Percentiles rank a stretch among this genome's conserved stretches.
phyloP scores from a whole-genome alignment of 2,329 filamentous ascomycete species.

The Aspergillaceae sp. region DNA sequence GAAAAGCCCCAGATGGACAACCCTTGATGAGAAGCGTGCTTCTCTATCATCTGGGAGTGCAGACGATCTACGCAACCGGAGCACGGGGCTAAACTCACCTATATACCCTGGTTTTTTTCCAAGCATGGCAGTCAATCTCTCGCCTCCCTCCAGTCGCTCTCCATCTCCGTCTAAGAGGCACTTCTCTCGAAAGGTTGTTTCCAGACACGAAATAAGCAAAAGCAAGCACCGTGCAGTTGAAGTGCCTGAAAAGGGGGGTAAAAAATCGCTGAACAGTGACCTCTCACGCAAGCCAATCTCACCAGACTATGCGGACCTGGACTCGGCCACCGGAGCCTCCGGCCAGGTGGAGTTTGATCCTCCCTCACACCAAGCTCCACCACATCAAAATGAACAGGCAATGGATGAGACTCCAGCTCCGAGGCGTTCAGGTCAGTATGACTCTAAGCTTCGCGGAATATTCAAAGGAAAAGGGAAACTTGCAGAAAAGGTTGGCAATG shows the following conservation, averaged over 20 bases:
- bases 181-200: conserved; percentile 31
- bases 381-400: conserved; percentile 16
- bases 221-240: conserved; percentile 34
- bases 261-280: conserved; percentile 9
- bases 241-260: conserved; percentile 4
- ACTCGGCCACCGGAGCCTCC: conserved; percentile 4
- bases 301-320: conserved; percentile 6
- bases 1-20: conserved; percentile 29
- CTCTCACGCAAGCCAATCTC: conserved; percentile 9
- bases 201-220: conserved; percentile 32
- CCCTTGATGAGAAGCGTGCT: conserved; percentile 47
- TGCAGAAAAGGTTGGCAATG: conserved; percentile 61
- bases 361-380: conserved; percentile 17
- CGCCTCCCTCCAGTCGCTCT: conserved; percentile 54
- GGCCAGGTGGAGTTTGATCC: conserved; percentile 21
- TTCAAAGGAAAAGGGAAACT: conserved; percentile 65
- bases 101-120: conserved; percentile 42
- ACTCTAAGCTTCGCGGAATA: conserved; percentile 61
- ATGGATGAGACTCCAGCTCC: conserved; percentile 19
- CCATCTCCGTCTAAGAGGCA: conserved; percentile 57
- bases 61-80: conserved; percentile 24
- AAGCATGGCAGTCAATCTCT: conserved; percentile 54
- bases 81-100: conserved; percentile 36
- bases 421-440: conserved; percentile 28
- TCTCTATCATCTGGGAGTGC: conserved; percentile 47